A percentile compares a stretch with the other conserved stretches of the same genome.
Conservation (phyloP, 768 basidiomycete species). For the Filobasidium floriforme region DNA sequence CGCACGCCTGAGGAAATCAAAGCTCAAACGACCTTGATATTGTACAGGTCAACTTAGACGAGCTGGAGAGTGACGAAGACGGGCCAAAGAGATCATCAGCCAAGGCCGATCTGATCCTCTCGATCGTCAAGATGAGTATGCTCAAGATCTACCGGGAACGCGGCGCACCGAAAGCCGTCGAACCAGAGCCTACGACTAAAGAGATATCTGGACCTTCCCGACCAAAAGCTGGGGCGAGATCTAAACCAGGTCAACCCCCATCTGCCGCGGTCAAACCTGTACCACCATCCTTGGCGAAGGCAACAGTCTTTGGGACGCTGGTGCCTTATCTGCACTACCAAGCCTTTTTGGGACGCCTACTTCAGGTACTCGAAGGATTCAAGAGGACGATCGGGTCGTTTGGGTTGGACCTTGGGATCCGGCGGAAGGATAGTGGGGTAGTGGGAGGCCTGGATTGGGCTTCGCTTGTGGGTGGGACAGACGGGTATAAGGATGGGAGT, state of each 20-base stretch:
- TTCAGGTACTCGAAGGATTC: conserved; percentile 7
- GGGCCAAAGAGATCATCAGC: neutral
- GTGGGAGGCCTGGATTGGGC: conserved; percentile 22
- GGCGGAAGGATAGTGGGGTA: conserved; percentile 11
- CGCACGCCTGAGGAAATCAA: neutral
- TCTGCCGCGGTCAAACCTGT: neutral
- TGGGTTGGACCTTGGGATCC: conserved; percentile 7
- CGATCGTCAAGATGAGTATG: conserved; percentile 15
- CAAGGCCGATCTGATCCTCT: conserved; percentile 9
- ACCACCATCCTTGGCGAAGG: neutral
- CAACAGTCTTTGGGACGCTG: conserved; percentile 2
- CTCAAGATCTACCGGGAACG: conserved; percentile 15
- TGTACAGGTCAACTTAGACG: conserved; percentile 15
- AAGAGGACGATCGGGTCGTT: neutral
- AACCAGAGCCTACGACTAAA: neutral
- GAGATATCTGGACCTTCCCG: conserved; percentile 1
- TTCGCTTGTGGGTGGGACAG: conserved; percentile 6
- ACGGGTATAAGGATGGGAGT: conserved; percentile 10
- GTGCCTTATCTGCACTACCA: conserved; percentile 22
- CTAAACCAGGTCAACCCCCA: neutral
- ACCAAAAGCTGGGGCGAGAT: neutral
- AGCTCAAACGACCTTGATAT: neutral
- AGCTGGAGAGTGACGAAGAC: conserved; percentile 4
- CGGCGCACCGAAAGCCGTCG: neutral
- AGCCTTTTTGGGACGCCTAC: conserved; percentile 15